Evolutionary conservation across 2,329 filamentous ascomycete species (phyloP).

Genomic region (Monosporascus ibericus): DNA sequence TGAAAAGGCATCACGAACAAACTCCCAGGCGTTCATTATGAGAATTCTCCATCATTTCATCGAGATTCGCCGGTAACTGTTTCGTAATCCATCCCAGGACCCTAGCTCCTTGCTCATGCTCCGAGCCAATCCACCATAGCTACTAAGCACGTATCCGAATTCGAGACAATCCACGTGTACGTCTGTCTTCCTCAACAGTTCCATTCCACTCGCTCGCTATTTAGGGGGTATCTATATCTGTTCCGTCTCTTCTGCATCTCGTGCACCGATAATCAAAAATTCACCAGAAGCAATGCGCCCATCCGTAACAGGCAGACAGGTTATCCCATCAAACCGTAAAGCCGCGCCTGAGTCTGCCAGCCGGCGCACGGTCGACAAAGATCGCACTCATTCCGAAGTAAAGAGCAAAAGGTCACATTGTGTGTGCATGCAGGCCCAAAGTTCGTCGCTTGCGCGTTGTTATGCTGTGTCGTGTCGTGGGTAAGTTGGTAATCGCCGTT

Average conservation of each 20-base stretch:
- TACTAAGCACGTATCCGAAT: too few relatives aligned
- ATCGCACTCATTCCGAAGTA: background rate
- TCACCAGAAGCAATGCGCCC: conserved; percentile 39
- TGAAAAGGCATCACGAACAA: too few relatives aligned
- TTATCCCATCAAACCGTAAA: background rate
- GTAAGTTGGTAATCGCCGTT: conserved; percentile 2
- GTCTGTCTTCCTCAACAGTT: too few relatives aligned
- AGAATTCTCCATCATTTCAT: too few relatives aligned
- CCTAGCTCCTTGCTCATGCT: too few relatives aligned
- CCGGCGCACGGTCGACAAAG: conserved; percentile 9
- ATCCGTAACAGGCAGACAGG: background rate
- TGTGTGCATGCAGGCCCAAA: background rate
- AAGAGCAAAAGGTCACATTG: background rate
- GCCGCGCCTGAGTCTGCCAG: conserved; percentile 22
- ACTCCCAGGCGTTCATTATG: too few relatives aligned
- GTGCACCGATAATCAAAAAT: conserved; percentile 20
- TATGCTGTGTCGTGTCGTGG: conserved; percentile 5
- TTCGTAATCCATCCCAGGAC: too few relatives aligned
- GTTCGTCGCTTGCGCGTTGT: background rate
- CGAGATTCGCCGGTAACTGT: too few relatives aligned
- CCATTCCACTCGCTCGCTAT: conserved; percentile 9
- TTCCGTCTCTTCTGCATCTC: background rate
- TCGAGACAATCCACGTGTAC: too few relatives aligned
- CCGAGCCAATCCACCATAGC: too few relatives aligned
- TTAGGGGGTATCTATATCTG: conserved; percentile 33